Conservation (phyloP, 768 basidiomycete genomes). For the Suillus cothurnatus region DNA sequence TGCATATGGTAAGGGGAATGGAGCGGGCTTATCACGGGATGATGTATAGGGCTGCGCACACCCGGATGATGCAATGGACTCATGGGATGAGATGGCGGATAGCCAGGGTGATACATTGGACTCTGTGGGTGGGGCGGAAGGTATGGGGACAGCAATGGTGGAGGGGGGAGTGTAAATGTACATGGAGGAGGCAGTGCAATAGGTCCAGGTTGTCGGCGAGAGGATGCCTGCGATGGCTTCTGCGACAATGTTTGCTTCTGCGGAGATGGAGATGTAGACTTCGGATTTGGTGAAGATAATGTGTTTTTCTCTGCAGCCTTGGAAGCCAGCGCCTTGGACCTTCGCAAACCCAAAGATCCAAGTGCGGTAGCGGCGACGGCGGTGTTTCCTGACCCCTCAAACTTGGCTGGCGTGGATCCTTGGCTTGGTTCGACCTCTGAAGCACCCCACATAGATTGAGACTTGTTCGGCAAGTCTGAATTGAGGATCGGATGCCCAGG, state of each 20-base stretch:
- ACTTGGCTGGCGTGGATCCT: slow-evolving; percentile 14
- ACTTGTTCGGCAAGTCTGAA: slow-evolving; percentile 7
- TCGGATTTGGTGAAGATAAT: slow-evolving; percentile 12
- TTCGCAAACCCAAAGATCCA: slow-evolving; percentile 32
- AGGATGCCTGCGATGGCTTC: slow-evolving; percentile 21
- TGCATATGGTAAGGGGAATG: slow-evolving; percentile 28
- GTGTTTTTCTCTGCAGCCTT: slow-evolving; percentile 29
- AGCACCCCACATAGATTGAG: slow-evolving; percentile 18
- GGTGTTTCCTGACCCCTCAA: slow-evolving; percentile 17
- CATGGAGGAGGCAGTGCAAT: slow-evolving; percentile 69
- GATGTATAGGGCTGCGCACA: slow-evolving; percentile 34
- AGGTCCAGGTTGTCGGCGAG: slow-evolving; percentile 65
- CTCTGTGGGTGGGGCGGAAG: slow-evolving; percentile 33
- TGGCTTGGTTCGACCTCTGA: slow-evolving; percentile 19
- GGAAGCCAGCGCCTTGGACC: slow-evolving; percentile 25
- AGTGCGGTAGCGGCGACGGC: slow-evolving; percentile 25
- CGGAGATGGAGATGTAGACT: slow-evolving; percentile 20
- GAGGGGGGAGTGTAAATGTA: slow-evolving; percentile 43
- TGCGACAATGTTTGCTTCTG: slow-evolving; percentile 2
- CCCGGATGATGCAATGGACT: slow-evolving; percentile 43
- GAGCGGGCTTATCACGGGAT: slow-evolving; percentile 18
- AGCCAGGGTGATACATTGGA: slow-evolving; percentile 41
- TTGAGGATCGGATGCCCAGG: slow-evolving; percentile 22
- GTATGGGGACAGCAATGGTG: slow-evolving; percentile 35
- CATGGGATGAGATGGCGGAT: slow-evolving; percentile 30